A percentile compares a stretch with the other conserved stretches of the same genome.
These are phyloP conservation scores for Trichoderma virens DNA, from an alignment of 495 filamentous ascomycete species.

Conservation along the genomic window DNA sequence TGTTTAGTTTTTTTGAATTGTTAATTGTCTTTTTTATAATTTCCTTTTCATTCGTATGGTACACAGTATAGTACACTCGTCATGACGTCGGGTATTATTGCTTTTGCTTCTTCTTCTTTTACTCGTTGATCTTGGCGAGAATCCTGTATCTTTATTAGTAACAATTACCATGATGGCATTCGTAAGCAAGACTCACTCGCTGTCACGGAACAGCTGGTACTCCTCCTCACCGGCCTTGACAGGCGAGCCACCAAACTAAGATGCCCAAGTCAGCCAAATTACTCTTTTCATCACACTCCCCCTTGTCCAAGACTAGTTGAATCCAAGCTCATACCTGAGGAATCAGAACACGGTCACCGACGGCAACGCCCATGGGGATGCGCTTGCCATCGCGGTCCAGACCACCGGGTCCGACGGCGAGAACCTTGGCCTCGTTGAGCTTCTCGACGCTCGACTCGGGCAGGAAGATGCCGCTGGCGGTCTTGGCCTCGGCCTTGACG, in stretches of 20 bases:
- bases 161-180: background rate
- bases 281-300: conserved; percentile 11
- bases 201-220: conserved; percentile 90
- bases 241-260: conserved; percentile 85
- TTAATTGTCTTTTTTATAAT: background rate
- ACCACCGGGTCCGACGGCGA: conserved; percentile 87
- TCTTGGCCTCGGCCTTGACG: conserved; percentile 94
- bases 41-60: conserved; percentile 14
- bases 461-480: conserved; percentile 91
- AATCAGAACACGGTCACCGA: conserved; percentile 92
- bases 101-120: conserved; percentile 21
- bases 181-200: conserved; percentile 64
- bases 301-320: conserved; percentile 3
- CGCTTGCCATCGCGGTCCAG: conserved; percentile 83
- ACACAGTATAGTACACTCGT: conserved; percentile 24
- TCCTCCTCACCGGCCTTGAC: conserved; percentile 97
- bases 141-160: conserved; percentile 40
- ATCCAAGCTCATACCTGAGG: conserved; percentile 63
- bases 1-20: background rate
- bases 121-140: conserved; percentile 87
- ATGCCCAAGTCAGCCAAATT: conserved; percentile 21
- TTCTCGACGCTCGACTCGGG: conserved; percentile 97
- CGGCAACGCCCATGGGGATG: conserved; percentile 66
- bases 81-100: conserved; percentile 17
- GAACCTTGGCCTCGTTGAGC: conserved; percentile 90